Evolutionary conservation across 371 early-diverging fungal genomes (phyloP).

Genomic region (Rhizomucor pusillus): DNA sequence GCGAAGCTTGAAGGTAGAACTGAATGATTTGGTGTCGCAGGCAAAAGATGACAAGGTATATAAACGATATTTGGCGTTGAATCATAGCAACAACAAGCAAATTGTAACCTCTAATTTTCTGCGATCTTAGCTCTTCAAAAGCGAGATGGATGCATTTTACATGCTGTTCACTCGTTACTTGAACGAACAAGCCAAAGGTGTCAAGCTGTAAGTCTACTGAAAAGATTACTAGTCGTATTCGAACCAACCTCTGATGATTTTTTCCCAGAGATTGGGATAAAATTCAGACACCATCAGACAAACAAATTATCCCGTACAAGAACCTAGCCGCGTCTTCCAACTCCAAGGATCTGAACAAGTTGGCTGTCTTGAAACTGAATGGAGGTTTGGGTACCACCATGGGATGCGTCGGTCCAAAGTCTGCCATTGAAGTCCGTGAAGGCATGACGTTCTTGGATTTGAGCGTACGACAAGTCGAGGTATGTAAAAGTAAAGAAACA

Average conservation of each 20-base stretch:
- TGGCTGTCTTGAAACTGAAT: constrained; percentile 98
- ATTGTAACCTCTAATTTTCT: not conserved
- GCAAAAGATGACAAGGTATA: constrained; percentile 47
- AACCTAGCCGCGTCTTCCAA: constrained; percentile 52
- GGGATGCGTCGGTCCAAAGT: constrained; percentile 99
- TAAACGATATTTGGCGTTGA: not conserved
- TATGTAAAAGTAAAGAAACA: constrained; percentile 15
- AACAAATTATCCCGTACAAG: constrained; percentile 80
- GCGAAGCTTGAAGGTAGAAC: constrained; percentile 59
- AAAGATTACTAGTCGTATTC: no score
- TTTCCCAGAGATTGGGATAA: constrained; percentile 87
- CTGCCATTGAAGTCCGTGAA: constrained; percentile 97
- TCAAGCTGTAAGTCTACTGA: constrained; percentile 70
- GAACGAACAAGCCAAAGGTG: constrained; percentile 75
- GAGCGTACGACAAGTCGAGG: constrained; percentile 97
- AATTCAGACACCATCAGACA: constrained; percentile 85
- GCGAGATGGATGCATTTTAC: constrained; percentile 89
- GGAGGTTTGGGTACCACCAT: constrained; percentile 99
- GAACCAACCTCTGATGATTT: not conserved
- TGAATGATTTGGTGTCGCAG: constrained; percentile 46
- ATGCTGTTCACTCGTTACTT: constrained; percentile 85
- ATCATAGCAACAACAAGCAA: not conserved
- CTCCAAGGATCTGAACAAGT: constrained; percentile 74
- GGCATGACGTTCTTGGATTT: constrained; percentile 98
- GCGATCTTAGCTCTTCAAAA: constrained; percentile 2